Evolutionary conservation across 805 yeast genomes (phyloP), one percentile per base, ranked within the genome.

Genomic region (Lachancea waltii): DNA sequence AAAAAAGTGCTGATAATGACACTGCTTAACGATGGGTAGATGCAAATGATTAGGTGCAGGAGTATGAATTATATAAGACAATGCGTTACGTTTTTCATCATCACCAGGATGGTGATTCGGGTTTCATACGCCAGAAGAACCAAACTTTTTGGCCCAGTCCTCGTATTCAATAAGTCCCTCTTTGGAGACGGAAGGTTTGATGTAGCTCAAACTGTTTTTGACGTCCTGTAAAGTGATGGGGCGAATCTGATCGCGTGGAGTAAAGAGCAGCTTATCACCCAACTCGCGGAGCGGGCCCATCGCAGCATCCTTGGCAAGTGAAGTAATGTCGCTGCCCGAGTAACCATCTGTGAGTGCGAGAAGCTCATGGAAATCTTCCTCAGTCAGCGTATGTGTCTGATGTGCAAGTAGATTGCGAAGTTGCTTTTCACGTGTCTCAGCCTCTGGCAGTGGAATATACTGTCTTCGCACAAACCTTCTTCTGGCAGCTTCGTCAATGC

Each of bases 271-370:
- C 32, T 81, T 78, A 42, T 90, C 97, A 2, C 97, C 97, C 17
- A 90, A 64, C 28, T 86, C 81, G 46, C 98, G 70, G 25, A 92
- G 66, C 1, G 98, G 97, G 1, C 96, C 96, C 97, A 90, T 89
- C 1, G 98, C 97, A 3, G 96, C 94, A 55, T 90, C 98, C 61
- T 92, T 92, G 2, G 97, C 95, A 45, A 90, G 65, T 1, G 97
- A 94, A 0, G 97, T 92, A 33, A 90, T 76, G 61, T 90, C 98
- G 47, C 94, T 81, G 1, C 97, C 96, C n/a, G 95, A 84, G 60
- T 79, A 86, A 0, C 85, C 90, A 5, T 78, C 77, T 0, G 97
- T 87, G 49, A 83, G 57, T 8, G 67, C 65, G 13, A 84, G 70
- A 17, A 90, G 65, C 30, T 66, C 65, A 7, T 71, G 70, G 44